These are phyloP conservation scores for Nicotiana paniculata DNA, from an alignment of 257 asterid genomes.

Conservation along the genomic window DNA sequence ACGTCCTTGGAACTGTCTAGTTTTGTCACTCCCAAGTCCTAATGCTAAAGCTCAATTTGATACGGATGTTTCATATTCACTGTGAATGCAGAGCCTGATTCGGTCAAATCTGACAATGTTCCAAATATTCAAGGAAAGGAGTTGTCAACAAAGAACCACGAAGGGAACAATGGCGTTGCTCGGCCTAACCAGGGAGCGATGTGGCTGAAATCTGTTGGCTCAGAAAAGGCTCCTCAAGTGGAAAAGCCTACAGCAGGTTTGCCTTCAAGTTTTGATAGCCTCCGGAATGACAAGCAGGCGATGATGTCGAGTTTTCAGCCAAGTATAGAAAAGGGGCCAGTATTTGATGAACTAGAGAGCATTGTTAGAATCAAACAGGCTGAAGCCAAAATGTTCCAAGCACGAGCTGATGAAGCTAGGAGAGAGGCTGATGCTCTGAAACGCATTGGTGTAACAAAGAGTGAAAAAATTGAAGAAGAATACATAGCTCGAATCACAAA, in stretches of 20 bases:
- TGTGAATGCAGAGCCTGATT: slow-evolving; percentile 46
- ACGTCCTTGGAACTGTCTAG: background rate
- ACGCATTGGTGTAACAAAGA: slow-evolving; percentile 56
- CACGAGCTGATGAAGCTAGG: slow-evolving; percentile 90
- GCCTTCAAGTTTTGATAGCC: slow-evolving; percentile 35
- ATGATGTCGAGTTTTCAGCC: slow-evolving; percentile 35
- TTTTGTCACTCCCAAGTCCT: background rate
- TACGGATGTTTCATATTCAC: slow-evolving; percentile 4
- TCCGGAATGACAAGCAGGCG: slow-evolving; percentile 30
- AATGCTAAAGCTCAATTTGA: background rate
- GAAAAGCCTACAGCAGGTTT: slow-evolving; percentile 37
- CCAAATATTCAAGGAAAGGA: slow-evolving; percentile 42
- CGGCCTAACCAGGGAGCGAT: slow-evolving; percentile 54
- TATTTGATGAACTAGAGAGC: slow-evolving; percentile 85
- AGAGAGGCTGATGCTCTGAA: slow-evolving; percentile 80
- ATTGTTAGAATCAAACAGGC: slow-evolving; percentile 85
- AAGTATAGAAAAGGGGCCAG: slow-evolving; percentile 38
- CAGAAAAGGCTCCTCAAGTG: slow-evolving; percentile 46
- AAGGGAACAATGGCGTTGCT: slow-evolving; percentile 39
- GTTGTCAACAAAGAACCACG: slow-evolving; percentile 36
- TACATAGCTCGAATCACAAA: slow-evolving; percentile 52
- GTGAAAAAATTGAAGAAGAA: slow-evolving; percentile 74
- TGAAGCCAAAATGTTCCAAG: slow-evolving; percentile 86
- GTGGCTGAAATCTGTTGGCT: slow-evolving; percentile 49
- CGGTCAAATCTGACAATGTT: slow-evolving; percentile 30